A percentile compares a stretch with the other conserved stretches of the same genome.
phyloP scores from a whole-genome alignment of 768 basidiomycete genomes.

The Podaxis sp. region DNA sequence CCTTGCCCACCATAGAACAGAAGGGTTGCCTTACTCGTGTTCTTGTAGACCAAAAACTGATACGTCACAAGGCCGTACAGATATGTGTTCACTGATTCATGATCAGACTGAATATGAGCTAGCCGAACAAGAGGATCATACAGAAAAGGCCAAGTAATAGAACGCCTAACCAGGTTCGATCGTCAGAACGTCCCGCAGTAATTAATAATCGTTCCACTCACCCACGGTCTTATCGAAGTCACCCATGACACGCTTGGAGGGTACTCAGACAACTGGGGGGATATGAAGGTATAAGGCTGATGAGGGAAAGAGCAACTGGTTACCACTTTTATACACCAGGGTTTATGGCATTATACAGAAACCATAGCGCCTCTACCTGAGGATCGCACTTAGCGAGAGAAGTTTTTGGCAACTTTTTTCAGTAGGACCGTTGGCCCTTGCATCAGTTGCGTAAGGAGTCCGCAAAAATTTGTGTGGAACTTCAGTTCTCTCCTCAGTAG shows the following conservation, averaged over 20 bases:
- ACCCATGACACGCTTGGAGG: constrained; percentile 15
- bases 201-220: background rate
- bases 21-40: constrained; percentile 17
- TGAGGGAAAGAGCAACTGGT: background rate
- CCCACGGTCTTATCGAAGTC: constrained; percentile 14
- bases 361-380: background rate
- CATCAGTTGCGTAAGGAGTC: background rate
- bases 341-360: constrained; percentile 8
- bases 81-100: constrained; percentile 18
- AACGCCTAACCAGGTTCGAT: constrained; percentile 19
- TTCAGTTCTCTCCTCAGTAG: background rate
- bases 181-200: background rate
- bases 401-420: background rate
- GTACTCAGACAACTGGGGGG: background rate
- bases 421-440: background rate
- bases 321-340: constrained; percentile 4
- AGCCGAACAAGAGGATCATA: constrained; percentile 12
- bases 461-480: background rate
- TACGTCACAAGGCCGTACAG: constrained; percentile 30
- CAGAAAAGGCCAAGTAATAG: constrained; percentile 27
- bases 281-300: too few species aligned
- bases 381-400: background rate
- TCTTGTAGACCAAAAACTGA: constrained; percentile 29
- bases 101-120: background rate
- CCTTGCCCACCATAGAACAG: constrained; percentile 8